Evolutionary conservation across 768 basidiomycete genomes (phyloP).

Genomic region (Auricularia cornea): DNA sequence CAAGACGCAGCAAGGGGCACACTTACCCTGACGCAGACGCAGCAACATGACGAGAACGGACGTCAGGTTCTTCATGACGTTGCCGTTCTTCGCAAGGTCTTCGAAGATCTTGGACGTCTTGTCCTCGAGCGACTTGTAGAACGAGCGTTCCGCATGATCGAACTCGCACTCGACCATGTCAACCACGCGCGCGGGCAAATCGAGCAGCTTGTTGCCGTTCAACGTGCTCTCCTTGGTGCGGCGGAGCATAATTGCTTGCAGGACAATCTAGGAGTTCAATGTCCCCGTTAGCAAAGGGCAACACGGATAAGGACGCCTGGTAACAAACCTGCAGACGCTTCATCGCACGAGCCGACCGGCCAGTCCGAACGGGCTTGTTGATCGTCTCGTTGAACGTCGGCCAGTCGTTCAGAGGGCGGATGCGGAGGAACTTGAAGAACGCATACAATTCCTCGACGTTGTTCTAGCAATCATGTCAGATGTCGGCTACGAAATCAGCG

Average conservation of each 20-base stretch:
- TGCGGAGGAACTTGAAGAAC: slow-evolving; percentile 78
- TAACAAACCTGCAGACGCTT: slow-evolving; percentile 66
- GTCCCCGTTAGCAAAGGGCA: background rate
- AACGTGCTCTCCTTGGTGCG: slow-evolving; percentile 65
- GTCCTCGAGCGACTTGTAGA: slow-evolving; percentile 65
- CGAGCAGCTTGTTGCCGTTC: slow-evolving; percentile 75
- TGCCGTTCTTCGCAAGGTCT: slow-evolving; percentile 47
- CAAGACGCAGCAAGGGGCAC: background rate
- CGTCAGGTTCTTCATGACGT: slow-evolving; percentile 54
- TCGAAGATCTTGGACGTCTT: slow-evolving; percentile 54
- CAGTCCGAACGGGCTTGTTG: slow-evolving; percentile 67
- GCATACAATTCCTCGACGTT: slow-evolving; percentile 84
- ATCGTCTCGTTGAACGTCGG: slow-evolving; percentile 72
- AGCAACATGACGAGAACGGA: slow-evolving; percentile 64
- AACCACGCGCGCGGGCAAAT: slow-evolving; percentile 68
- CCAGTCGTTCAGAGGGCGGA: slow-evolving; percentile 77
- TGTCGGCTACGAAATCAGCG: background rate
- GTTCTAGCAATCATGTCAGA: slow-evolving; percentile 56
- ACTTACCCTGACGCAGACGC: slow-evolving; percentile 79
- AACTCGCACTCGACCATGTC: slow-evolving; percentile 71
- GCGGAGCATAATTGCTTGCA: slow-evolving; percentile 83
- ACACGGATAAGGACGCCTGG: background rate
- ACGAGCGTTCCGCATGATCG: slow-evolving; percentile 62
- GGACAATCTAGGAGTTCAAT: slow-evolving; percentile 57
- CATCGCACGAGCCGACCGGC: slow-evolving; percentile 57